These are phyloP conservation scores for Cicer judaicum DNA, from an alignment of 306 rosid genomes.

Conservation along the genomic window DNA sequence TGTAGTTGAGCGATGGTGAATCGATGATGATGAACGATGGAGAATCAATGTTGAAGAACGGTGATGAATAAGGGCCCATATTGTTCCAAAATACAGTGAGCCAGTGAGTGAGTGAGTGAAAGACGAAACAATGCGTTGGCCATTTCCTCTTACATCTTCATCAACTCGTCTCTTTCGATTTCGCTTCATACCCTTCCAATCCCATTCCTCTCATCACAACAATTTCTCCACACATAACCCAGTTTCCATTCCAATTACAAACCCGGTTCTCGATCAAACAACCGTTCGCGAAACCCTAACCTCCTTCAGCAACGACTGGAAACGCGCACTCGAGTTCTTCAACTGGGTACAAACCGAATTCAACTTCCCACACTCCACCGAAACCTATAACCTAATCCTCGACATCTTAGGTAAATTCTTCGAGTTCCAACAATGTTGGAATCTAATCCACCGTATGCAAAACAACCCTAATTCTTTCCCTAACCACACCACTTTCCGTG, in stretches of 20 bases:
- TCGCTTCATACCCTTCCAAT: background rate
- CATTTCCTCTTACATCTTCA: background rate
- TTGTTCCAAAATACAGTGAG: too few species aligned
- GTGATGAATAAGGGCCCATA: too few species aligned
- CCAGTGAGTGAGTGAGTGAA: background rate
- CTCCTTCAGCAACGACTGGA: conserved; percentile 83
- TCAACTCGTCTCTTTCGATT: conserved; percentile 6
- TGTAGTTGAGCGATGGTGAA: too few species aligned
- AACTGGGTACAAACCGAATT: conserved; percentile 59
- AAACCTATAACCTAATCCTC: conserved; percentile 66
- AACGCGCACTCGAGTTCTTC: conserved; percentile 82
- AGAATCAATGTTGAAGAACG: too few species aligned
- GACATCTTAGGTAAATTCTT: conserved; percentile 87
- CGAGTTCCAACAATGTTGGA: conserved; percentile 75
- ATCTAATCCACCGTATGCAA: conserved; percentile 65
- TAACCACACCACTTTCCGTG: conserved; percentile 72
- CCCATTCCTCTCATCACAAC: background rate
- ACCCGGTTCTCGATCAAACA: conserved; percentile 38
- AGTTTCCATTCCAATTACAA: background rate
- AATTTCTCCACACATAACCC: background rate
- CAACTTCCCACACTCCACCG: conserved; percentile 65
- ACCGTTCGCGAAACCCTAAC: conserved; percentile 62
- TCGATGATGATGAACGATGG: too few species aligned
- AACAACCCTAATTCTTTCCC: conserved; percentile 58
- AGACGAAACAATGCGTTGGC: conserved; percentile 6